phyloP scores from a whole-genome alignment of 2,329 filamentous ascomycete genomes.

The Calycina herbarum region DNA sequence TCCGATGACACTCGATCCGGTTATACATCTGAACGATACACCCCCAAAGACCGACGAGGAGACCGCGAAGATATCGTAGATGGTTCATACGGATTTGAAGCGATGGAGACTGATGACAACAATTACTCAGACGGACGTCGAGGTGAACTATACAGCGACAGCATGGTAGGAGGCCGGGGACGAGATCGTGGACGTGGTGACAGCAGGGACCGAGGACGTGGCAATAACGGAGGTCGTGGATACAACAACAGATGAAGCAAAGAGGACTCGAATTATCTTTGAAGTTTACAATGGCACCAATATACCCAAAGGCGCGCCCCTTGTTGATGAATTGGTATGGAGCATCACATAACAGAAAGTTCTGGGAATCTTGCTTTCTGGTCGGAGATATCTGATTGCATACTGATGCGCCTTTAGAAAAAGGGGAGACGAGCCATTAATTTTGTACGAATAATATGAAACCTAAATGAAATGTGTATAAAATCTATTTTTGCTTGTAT shows the following conservation, averaged over 20 bases:
- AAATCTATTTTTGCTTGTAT: not conserved
- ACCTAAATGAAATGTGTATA: not conserved
- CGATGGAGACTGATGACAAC: constrained; percentile 38
- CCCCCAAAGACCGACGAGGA: constrained; percentile 17
- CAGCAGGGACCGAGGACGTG: constrained; percentile 28
- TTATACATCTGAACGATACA: constrained; percentile 31
- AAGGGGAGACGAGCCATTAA: not conserved
- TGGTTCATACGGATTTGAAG: constrained; percentile 39
- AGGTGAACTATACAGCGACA: constrained; percentile 38
- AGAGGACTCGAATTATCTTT: constrained; percentile 2
- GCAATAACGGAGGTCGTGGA: constrained; percentile 23
- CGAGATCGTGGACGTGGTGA: constrained; percentile 22
- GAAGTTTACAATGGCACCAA: not conserved
- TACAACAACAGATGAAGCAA: constrained; percentile 28
- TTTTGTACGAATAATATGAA: not conserved
- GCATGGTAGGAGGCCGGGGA: constrained; percentile 26
- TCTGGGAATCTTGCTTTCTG: not conserved
- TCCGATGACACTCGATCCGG: constrained; percentile 26
- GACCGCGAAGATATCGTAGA: constrained; percentile 36
- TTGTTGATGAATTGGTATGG: not conserved
- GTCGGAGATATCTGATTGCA: not conserved
- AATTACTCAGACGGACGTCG: constrained; percentile 17
- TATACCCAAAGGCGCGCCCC: not conserved
- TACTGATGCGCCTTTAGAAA: constrained; percentile 2
- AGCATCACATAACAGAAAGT: not conserved